Evolutionary conservation across 1,284 basidiomycete species (phyloP).

Genomic region (Schizophyllum commune): DNA sequence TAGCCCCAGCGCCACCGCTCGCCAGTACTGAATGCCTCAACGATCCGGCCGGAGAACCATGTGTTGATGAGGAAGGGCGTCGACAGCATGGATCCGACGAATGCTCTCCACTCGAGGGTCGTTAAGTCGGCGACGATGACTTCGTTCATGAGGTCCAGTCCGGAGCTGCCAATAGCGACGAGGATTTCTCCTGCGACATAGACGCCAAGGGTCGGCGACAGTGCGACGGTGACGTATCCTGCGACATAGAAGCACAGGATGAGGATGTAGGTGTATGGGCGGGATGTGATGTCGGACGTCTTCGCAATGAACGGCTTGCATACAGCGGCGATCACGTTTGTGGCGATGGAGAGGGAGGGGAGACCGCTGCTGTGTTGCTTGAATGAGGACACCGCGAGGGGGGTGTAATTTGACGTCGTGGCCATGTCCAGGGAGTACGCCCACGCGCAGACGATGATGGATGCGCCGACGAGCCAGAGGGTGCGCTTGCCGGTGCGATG

Average conservation of each 20-base stretch:
- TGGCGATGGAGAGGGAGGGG: conserved; percentile 13
- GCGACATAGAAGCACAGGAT: conserved; percentile 18
- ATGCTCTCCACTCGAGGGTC: conserved; percentile 19
- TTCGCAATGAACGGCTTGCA: conserved; percentile 20
- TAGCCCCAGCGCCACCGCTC: conserved; percentile 21
- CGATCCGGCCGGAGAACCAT: conserved; percentile 11
- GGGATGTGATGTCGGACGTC: conserved; percentile 16
- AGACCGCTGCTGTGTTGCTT: conserved; percentile 8
- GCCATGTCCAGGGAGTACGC: conserved; percentile 10
- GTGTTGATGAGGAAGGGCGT: conserved; percentile 13
- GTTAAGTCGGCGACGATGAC: conserved; percentile 20
- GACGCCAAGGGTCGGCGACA: conserved; percentile 13
- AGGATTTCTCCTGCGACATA: conserved; percentile 16
- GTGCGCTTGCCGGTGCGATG: conserved; percentile 5
- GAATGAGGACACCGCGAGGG: conserved; percentile 5
- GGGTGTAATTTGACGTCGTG: conserved; percentile 8
- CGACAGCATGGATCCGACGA: conserved; percentile 14
- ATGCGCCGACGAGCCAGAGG: conserved; percentile 7
- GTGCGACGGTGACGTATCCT: conserved; percentile 17
- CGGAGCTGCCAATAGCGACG: conserved; percentile 15
- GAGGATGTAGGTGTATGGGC: conserved; percentile 10
- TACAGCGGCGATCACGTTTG: conserved; percentile 16
- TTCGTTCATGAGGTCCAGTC: conserved; percentile 17
- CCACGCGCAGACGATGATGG: conserved; percentile 13
- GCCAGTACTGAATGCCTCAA: conserved; percentile 7